Conservation (phyloP, 2,329 filamentous ascomycete species). For the Hawksworthiomyces lignivorus region DNA sequence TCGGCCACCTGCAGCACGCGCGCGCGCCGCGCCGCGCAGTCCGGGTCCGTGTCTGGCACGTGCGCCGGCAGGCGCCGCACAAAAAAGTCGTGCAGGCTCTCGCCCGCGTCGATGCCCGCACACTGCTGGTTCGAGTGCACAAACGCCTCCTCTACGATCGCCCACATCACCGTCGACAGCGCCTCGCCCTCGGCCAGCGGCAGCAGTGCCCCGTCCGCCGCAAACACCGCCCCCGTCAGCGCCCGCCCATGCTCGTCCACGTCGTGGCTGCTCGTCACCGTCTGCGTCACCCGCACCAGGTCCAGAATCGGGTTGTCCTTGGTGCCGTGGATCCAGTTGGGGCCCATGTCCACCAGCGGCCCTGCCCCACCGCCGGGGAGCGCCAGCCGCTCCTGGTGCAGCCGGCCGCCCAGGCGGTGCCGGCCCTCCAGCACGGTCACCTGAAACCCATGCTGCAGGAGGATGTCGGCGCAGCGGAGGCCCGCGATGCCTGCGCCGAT, state of each 20-base stretch:
- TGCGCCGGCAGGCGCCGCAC: slow-evolving; percentile 33
- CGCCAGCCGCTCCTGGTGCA: slow-evolving; percentile 43
- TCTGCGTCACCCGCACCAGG: slow-evolving; percentile 55
- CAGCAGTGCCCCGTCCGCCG: slow-evolving; percentile 47
- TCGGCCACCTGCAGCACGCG: slow-evolving; percentile 48
- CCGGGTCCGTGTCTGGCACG: slow-evolving; percentile 36
- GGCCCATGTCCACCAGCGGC: slow-evolving; percentile 50
- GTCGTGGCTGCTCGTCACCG: slow-evolving; percentile 39
- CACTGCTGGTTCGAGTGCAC: slow-evolving; percentile 53
- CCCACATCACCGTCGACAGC: slow-evolving; percentile 54
- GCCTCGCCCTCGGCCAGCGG: slow-evolving; percentile 35
- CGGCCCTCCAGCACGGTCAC: slow-evolving; percentile 66
- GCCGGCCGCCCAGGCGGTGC: slow-evolving; percentile 57
- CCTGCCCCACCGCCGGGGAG: not conserved
- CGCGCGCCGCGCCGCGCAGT: slow-evolving; percentile 32
- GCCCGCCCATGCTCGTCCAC: slow-evolving; percentile 33
- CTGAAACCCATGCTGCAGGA: slow-evolving; percentile 55
- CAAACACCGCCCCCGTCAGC: slow-evolving; percentile 33
- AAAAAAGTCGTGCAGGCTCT: slow-evolving; percentile 50
- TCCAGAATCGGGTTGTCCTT: slow-evolving; percentile 62
- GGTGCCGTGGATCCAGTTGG: slow-evolving; percentile 78
- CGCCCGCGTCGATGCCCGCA: slow-evolving; percentile 35
- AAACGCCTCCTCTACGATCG: slow-evolving; percentile 61
- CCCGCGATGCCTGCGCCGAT: slow-evolving; percentile 65
- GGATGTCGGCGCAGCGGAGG: slow-evolving; percentile 61